Base-by-base conservation (phyloP, 2,329 filamentous ascomycete species). In the Botrytis hyacinthi region DNA sequence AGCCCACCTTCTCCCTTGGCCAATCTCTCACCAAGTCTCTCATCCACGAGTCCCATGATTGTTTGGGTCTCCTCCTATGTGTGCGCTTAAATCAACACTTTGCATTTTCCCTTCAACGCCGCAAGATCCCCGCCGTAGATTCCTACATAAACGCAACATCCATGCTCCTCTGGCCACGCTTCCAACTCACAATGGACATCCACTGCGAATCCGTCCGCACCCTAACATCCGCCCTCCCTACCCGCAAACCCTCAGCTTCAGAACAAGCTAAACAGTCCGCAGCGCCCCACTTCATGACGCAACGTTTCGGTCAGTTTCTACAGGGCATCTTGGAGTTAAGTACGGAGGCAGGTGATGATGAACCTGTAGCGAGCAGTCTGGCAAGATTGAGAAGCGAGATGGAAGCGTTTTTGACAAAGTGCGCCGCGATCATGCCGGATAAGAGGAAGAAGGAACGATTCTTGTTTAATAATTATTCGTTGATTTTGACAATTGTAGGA, bases 161-260 rank as follows among this genome's bases (percentile, higher is more conserved):
- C 80, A 99, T 99, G 94, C 89, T 96, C 4, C 88, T 99, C 9
- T 99, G 96, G 96, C 96, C 96, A 12, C 91, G 95, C 40, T 93
- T 99, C 79, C 97, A 99, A 82, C 89, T 93, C 73, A 91, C 97
- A 78, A 97, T 99, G 90, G 95, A 97, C 81, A 88, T 91, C 72
- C 96, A 99, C 81, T 94, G 93, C 83, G 94, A 97, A 71, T 97
- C 93, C 0, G 87, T 99, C 51, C 92, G 92, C 70, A 87, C 80
- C 81, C 86, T 86, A 80, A 91, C 82, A 74, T 90, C 81, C 82
- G 84, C 79, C 73, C 87, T 85, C 80, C 85, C 80, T 14, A 83
- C 82, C 46, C 83, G 79, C 83, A 57, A 83, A 66, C 75, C 82
- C 76, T 82, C 87, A 60, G 84, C 82, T 59, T 82, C 86, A 1